These are phyloP conservation scores for Aeschynomene evenia DNA, from an alignment of 306 rosid species.

Conservation along the genomic window DNA sequence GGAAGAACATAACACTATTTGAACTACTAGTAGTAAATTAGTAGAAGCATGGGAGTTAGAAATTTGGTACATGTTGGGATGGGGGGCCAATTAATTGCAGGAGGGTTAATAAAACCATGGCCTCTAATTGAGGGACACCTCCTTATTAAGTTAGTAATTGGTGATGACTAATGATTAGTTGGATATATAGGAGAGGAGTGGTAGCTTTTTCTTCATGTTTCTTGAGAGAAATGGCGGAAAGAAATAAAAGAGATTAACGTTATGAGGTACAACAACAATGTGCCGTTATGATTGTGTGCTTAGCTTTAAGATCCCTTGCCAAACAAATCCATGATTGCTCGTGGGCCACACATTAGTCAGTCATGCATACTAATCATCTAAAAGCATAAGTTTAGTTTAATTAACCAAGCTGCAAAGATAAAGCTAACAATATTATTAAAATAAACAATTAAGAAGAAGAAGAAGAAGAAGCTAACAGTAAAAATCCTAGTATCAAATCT, in stretches of 20 bases:
- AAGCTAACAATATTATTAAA: background rate
- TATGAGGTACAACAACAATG: slow-evolving; percentile 43
- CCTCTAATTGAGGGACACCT: slow-evolving; percentile 40
- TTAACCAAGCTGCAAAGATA: background rate
- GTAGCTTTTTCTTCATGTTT: slow-evolving; percentile 29
- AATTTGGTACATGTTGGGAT: slow-evolving; percentile 34
- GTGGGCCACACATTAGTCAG: slow-evolving; percentile 47
- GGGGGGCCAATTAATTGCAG: slow-evolving; percentile 24
- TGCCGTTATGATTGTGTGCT: slow-evolving; percentile 50
- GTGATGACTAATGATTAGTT: slow-evolving; percentile 47
- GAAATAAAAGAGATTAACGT: slow-evolving; percentile 31
- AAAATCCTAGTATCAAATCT: slow-evolving; percentile 2
- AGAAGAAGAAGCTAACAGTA: background rate
- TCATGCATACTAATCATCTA: slow-evolving; percentile 24
- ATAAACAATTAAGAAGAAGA: too few relatives aligned
- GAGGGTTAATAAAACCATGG: slow-evolving; percentile 26
- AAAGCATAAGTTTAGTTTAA: slow-evolving; percentile 4
- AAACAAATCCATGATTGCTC: slow-evolving; percentile 47
- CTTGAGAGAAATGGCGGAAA: slow-evolving; percentile 27
- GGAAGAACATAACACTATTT: background rate
- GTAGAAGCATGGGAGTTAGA: background rate
- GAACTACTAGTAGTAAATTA: background rate
- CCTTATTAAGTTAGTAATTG: slow-evolving; percentile 23
- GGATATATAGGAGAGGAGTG: too few relatives aligned
- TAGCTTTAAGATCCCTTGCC: slow-evolving; percentile 49